These are phyloP conservation scores for Geotrichum bryndzae DNA, from an alignment of 1,139 yeast genomes.

Conservation along the genomic window DNA sequence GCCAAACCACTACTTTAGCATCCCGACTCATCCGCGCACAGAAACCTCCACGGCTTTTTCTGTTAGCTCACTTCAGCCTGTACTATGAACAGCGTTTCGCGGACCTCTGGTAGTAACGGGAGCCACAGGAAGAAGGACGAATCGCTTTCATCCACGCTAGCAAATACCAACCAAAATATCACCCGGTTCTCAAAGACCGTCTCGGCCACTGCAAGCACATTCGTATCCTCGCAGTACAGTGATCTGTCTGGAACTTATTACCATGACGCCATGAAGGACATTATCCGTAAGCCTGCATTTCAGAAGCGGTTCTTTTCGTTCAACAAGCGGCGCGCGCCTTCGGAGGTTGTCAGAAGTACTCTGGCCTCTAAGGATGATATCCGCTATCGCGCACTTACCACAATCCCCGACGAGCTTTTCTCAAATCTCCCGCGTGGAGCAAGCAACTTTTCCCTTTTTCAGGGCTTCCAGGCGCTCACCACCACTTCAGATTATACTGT, in stretches of 20 bases:
- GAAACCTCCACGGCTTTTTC: neutral
- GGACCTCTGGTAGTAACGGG: neutral
- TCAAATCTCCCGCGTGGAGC: conserved; percentile 42
- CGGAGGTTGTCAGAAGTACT: conserved; percentile 35
- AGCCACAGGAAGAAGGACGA: conserved; percentile 16
- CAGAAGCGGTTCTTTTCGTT: conserved; percentile 36
- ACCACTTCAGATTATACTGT: neutral
- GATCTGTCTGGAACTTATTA: conserved; percentile 42
- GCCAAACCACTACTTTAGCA: neutral
- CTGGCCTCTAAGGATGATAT: conserved; percentile 29
- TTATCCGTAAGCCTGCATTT: conserved; percentile 36
- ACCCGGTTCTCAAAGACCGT: conserved; percentile 37
- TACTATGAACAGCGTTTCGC: conserved; percentile 3
- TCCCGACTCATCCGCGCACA: neutral
- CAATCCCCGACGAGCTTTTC: conserved; percentile 53
- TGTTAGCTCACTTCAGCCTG: neutral
- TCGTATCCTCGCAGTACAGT: conserved; percentile 34
- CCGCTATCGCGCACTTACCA: conserved; percentile 36
- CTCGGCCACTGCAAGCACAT: conserved; percentile 36
- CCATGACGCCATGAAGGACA: conserved; percentile 33
- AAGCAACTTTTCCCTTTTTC: conserved; percentile 48
- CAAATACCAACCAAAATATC: conserved; percentile 36
- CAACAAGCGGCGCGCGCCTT: conserved; percentile 37
- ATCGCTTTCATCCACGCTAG: conserved; percentile 34
- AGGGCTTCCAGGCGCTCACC: conserved; percentile 56